Evolutionary conservation across 257 asterid species (phyloP).

Genomic region (Nicotiana sylvestris): DNA sequence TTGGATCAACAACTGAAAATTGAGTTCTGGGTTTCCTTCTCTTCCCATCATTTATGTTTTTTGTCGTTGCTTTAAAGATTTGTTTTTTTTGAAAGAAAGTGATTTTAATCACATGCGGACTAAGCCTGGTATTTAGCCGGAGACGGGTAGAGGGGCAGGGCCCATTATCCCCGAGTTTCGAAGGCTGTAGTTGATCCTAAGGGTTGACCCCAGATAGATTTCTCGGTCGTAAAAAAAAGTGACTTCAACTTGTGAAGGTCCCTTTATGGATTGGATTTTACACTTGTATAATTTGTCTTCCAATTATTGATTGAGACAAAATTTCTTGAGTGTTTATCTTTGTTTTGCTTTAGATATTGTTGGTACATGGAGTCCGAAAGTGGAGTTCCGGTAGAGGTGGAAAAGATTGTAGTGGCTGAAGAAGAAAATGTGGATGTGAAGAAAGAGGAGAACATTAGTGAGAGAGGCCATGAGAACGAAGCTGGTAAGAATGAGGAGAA

Average conservation of each 20-base stretch:
- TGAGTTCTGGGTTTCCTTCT: not conserved
- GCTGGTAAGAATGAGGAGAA: not conserved
- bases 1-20: not conserved
- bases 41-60: not conserved
- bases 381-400: constrained; percentile 46
- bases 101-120: too few species aligned
- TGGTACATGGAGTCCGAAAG: constrained; percentile 52
- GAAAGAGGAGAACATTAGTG: constrained; percentile 18
- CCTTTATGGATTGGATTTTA: not conserved
- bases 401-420: constrained; percentile 24
- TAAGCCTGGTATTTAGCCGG: too few species aligned
- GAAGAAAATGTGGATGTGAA: constrained; percentile 15
- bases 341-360: constrained; percentile 12
- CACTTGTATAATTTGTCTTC: not conserved
- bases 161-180: too few species aligned
- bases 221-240: not conserved
- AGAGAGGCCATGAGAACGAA: constrained; percentile 20
- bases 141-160: too few species aligned
- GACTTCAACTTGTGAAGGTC: not conserved
- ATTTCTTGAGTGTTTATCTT: not conserved
- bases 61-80: not conserved
- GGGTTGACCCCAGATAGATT: too few species aligned
- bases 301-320: not conserved
- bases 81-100: not conserved
- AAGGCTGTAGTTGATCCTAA: too few species aligned